Base-by-base conservation (phyloP, 768 basidiomycete species). In the Termitomyces heimii region DNA sequence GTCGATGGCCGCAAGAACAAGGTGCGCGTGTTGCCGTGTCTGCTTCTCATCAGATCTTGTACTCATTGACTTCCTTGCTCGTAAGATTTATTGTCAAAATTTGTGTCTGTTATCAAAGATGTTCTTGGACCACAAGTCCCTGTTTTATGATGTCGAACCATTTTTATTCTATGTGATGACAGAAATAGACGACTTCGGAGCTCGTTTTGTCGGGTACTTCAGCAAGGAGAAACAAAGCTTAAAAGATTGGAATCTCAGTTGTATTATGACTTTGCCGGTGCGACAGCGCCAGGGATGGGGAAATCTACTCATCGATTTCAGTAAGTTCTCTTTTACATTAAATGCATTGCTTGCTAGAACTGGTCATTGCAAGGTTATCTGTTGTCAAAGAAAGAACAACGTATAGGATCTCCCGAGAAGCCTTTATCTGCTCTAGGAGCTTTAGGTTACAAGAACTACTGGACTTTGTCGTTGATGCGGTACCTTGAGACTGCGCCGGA, bases 161-260 rank as follows among this genome's bases (percentile, higher is more conserved):
- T 99, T 99, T 73, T 76, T 99, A 46, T 99, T 99, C 75, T 99
- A 99, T 71, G 95, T 99, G 62, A 92, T 97, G 76, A 89, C 96
- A 4, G 92, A 97, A 68, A 79, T 82, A 56, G 92, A 97, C 73
- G 92, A 94, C 37, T 73, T 82, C 49, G 97, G 96, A 6, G 89
- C 94, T 29, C 86, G 90, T 53, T 99, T 99, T 67, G 89, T 99
- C 53, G 97, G 97, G 8, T 99, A 99, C 71, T 99, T 99, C 69
- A 92, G 89, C 74, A 99, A 99, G 72, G 97, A 99, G 80, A 99
- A 99, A 76, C 80, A 92, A 53, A 95, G 93, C 69, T 88, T 89
- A 55, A 94, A 94, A 73, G 91, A 94, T 67, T 94, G 94, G 71
- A 99, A 99, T 74, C 86, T 99, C 63, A 96, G 94, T 71, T 99